phyloP scores from a whole-genome alignment of 441 rosid species.

The Pelargonium citronellum region DNA sequence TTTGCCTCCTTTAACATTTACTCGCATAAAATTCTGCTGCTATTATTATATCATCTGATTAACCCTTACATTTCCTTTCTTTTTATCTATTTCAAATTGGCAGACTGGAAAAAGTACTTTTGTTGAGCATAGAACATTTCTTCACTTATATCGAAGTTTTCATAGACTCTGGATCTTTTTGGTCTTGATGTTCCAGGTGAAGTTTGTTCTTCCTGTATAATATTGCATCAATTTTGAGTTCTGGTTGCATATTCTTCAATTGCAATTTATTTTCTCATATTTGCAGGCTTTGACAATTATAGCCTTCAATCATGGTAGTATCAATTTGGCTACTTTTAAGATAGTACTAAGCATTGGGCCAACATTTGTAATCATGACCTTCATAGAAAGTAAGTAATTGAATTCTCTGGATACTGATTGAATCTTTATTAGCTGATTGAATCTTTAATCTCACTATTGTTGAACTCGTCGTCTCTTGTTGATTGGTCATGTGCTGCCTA shows the following conservation, averaged over 20 bases:
- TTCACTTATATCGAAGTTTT: conserved; percentile 93
- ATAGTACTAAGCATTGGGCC: conserved; percentile 84
- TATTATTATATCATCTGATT: conserved; percentile 9
- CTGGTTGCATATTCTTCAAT: conserved; percentile 19
- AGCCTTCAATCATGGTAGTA: conserved; percentile 66
- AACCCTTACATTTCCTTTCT: neutral
- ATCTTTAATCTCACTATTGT: conserved; percentile 9
- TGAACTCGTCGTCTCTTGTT: conserved; percentile 21
- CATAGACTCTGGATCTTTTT: conserved; percentile 97
- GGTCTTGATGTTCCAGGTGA: conserved; percentile 94
- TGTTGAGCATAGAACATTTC: conserved; percentile 98
- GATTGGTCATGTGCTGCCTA: conserved; percentile 20
- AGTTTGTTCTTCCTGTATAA: conserved; percentile 14
- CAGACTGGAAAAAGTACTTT: conserved; percentile 97
- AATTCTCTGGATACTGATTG: neutral
- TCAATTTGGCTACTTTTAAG: conserved; percentile 70
- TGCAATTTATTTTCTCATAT: conserved; percentile 16
- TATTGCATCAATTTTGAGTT: conserved; percentile 13
- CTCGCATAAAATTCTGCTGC: conserved; percentile 1
- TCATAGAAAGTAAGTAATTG: conserved; percentile 62
- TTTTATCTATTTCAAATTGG: conserved; percentile 18
- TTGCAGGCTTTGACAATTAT: conserved; percentile 79
- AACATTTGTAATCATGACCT: conserved; percentile 84
- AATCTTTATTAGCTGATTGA: conserved; percentile 8
- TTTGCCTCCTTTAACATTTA: neutral